A percentile compares a stretch with the other conserved stretches of the same genome.
These are phyloP conservation scores for Clavispora santaluciae DNA, from an alignment of 805 yeast species.

Conservation along the genomic window DNA sequence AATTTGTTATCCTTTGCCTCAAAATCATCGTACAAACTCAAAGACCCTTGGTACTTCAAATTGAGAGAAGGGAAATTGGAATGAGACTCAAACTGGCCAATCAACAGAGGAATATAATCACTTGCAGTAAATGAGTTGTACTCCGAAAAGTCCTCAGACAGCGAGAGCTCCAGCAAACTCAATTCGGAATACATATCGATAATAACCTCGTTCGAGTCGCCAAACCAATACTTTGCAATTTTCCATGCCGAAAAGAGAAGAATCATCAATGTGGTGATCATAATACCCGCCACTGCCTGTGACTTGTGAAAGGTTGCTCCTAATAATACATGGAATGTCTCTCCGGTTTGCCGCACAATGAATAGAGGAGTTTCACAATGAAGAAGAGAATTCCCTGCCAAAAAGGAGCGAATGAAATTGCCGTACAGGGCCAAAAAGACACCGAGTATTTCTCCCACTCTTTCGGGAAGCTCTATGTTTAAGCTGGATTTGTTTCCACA, in stretches of 20 bases:
- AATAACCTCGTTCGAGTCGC: neutral
- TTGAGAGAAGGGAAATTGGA: neutral
- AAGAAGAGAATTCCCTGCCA: neutral
- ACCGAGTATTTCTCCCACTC: neutral
- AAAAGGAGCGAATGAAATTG: neutral
- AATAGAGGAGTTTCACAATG: neutral
- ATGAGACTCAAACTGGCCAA: neutral
- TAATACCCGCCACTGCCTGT: neutral
- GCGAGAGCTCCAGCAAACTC: neutral
- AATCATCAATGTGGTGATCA: neutral
- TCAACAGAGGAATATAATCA: neutral
- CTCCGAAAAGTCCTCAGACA: neutral
- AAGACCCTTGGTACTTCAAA: neutral
- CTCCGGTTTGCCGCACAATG: neutral
- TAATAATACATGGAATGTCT: neutral
- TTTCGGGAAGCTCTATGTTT: neutral
- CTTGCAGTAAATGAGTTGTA: neutral
- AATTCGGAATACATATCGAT: neutral
- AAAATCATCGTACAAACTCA: neutral
- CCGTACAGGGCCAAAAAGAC: neutral
- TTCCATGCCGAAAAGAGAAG: neutral
- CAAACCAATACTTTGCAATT: neutral
- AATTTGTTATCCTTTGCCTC: neutral
- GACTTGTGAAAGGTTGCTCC: neutral
- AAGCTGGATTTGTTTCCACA: neutral